Base-by-base conservation (phyloP, 495 filamentous ascomycete genomes). In the Penicillium maclennaniae region DNA sequence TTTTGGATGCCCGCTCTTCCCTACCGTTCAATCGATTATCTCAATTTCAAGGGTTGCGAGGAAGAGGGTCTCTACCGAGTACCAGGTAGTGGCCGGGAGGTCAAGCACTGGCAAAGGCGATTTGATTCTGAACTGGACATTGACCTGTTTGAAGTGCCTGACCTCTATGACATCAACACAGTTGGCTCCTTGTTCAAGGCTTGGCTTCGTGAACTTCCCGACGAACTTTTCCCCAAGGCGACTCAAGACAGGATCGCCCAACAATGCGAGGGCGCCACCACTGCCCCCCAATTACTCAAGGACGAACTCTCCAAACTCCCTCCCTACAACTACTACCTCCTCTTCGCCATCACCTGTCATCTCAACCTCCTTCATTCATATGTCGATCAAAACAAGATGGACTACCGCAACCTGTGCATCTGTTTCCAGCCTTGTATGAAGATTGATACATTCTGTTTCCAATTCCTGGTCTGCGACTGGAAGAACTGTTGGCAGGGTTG, bases 1-100 rank as follows among this genome's bases (percentile, higher is more conserved):
- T 96, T 92, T 63, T 96, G 91, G 91, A 93, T 96, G 89, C 91
- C 91, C 0, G 87, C 89, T 16, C 83, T 96, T 43, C 91, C 91
- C 0, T 95, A 91, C 82, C 78, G 91, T 46, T 92, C 87, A 25
- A 93, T 96, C 56, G 91, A 96, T 69, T 96, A 92, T 66, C 82
- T 96, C 23, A 95, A 96, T 63, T 88, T 88, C 63, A 91, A 89
- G 61, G 91, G 90, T 7, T 90, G 85, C 55, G 90, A 95, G 58
- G 88, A 92, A 47, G 91, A 96, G 68, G 91, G 91, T 7, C 77
- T 96, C 8, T 96, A 96, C 61, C 80, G 91, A 34, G 83, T 96
- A 28, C 89, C 91, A 26, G 91, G 91, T 23, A 91, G 88, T 63
- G 87, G 84, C 15, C 83, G 83, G 41, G 82, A 90, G 59, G 85